Evolutionary conservation across 495 filamentous ascomycete species (phyloP), one percentile per base, ranked within the genome.

Genomic region (Penicillium turbatum): DNA sequence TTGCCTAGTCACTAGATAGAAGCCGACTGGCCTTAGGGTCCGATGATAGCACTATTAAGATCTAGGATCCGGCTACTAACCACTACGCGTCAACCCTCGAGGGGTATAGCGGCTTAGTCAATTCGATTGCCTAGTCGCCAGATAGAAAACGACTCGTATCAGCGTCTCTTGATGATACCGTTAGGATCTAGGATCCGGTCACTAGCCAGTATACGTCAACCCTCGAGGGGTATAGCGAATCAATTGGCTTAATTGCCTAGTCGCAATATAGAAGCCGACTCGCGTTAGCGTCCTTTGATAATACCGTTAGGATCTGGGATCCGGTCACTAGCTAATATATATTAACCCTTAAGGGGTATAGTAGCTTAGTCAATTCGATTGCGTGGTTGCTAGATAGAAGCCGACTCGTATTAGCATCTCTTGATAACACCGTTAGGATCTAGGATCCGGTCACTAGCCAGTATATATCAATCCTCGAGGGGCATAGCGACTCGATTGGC

Each of bases 251-350:
- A 2, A 57, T 62, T n/a, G n/a, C n/a, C n/a, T n/a, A n/a, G n/a
- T n/a, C n/a, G n/a, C n/a, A n/a, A n/a, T n/a, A n/a, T n/a, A 8
- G 53, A 54, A 42, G 31, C 10, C 41, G 19, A 11, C 12, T 64
- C 6, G 58, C 51, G 16, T 61, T 54, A 16, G 49, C 19, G 30
- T 61, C 47, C 2, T 0, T 13, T 4, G 56, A 53, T 53, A 17
- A 17, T 2, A 56, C 51, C 0, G 43, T 60, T 31, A 68, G 65
- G 31, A 45, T 51, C n/a, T 56, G 54, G 54, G 88, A 93, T 60
- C 85, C 80, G 5, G 87, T 89, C 59, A 72, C 79, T 8, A 84
- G 81, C 3, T 80, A 85, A 47, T 80, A 77, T 8, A 62, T 77
- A 0, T 83, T 86, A 56, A 86, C 21, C 1, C 31, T 46, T 10